These are phyloP conservation scores for Rhizophora mangle DNA, from an alignment of 345 rosid species.

Conservation along the genomic window DNA sequence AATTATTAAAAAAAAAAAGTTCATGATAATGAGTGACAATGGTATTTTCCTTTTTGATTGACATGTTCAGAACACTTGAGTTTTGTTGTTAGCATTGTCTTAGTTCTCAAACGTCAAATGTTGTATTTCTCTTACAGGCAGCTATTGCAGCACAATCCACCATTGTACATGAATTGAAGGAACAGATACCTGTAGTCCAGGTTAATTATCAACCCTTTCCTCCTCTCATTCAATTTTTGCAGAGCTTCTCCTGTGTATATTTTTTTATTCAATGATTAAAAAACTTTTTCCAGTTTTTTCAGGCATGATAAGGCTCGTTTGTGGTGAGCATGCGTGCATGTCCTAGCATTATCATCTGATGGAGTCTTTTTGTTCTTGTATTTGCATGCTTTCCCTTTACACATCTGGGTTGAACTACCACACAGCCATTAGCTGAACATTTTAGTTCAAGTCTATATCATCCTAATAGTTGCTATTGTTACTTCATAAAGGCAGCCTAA, in stretches of 20 bases:
- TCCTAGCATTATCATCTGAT: background rate
- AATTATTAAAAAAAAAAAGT: background rate
- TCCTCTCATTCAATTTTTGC: background rate
- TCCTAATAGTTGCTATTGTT: background rate
- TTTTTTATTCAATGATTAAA: no score
- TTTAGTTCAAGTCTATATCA: background rate
- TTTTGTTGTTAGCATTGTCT: background rate
- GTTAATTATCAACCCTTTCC: conserved; percentile 34
- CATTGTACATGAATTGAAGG: conserved; percentile 55
- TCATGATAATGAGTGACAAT: background rate
- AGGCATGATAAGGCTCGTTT: no score
- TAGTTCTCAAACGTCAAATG: background rate
- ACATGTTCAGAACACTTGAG: background rate
- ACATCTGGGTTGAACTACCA: background rate
- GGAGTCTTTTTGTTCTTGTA: background rate
- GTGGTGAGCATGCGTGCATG: no score
- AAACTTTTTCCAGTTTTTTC: no score
- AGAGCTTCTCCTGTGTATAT: no score
- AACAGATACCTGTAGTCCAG: conserved; percentile 38
- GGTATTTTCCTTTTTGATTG: background rate
- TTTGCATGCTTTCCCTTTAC: no score
- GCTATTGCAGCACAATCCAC: conserved; percentile 76
- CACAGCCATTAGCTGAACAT: background rate
- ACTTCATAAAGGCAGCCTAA: background rate
- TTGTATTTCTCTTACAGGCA: conserved; percentile 47